These are phyloP conservation scores for Salinomyces thailandicus DNA, from an alignment of 2,329 filamentous ascomycete species.

Conservation along the genomic window DNA sequence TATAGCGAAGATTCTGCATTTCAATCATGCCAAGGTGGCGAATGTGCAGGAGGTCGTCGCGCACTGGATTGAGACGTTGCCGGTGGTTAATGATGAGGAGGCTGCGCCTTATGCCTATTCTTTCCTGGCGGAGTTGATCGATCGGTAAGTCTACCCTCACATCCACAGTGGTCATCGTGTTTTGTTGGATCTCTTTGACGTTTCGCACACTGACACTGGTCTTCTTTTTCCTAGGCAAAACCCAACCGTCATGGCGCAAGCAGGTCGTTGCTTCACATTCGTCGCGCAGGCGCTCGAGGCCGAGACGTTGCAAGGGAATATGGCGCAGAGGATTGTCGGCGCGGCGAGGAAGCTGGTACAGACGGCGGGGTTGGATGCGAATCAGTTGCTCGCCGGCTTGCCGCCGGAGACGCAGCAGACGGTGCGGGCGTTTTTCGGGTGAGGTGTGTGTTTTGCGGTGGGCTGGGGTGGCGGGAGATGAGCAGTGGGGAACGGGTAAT, in stretches of 20 bases:
- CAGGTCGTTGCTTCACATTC: slow-evolving; percentile 70
- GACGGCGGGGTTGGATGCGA: slow-evolving; percentile 62
- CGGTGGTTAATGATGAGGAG: slow-evolving; percentile 91
- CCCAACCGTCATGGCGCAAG: slow-evolving; percentile 65
- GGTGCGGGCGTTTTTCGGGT: slow-evolving; percentile 29
- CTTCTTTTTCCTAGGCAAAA: slow-evolving; percentile 66
- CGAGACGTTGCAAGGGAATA: slow-evolving; percentile 78
- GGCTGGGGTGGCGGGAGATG: too few relatives aligned
- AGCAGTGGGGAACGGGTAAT: too few relatives aligned
- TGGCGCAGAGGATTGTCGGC: slow-evolving; percentile 62
- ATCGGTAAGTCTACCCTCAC: slow-evolving; percentile 61
- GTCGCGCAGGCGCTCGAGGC: slow-evolving; percentile 84
- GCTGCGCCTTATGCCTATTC: slow-evolving; percentile 92
- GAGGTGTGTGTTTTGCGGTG: background rate
- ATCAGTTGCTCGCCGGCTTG: slow-evolving; percentile 64
- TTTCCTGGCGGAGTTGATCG: slow-evolving; percentile 82
- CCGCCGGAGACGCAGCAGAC: slow-evolving; percentile 68
- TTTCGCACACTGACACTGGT: too few relatives aligned
- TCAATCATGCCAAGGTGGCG: slow-evolving; percentile 64
- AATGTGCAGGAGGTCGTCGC: slow-evolving; percentile 65
- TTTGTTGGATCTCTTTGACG: too few relatives aligned
- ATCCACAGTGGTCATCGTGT: too few relatives aligned
- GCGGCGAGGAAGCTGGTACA: slow-evolving; percentile 70
- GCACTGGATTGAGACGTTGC: slow-evolving; percentile 87
- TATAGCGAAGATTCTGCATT: slow-evolving; percentile 94